Conservation (phyloP, 1,284 basidiomycete genomes). For the Tilletia setariae region DNA sequence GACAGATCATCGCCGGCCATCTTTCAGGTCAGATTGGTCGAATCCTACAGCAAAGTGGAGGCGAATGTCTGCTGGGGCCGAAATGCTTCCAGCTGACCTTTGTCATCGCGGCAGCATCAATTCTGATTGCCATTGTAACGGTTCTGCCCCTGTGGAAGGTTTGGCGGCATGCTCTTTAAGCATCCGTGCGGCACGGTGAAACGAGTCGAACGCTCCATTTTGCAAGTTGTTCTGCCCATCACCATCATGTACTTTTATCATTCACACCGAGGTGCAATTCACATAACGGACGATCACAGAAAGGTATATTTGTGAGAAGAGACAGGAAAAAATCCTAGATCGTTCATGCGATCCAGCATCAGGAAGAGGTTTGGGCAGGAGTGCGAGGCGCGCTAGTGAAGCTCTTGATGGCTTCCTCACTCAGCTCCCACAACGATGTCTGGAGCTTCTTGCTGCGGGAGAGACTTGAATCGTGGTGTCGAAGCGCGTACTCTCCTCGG, state of each 20-base stretch:
- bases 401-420: constrained; percentile 15
- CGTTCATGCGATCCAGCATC: no score
- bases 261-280: no score
- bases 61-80: constrained; percentile 18
- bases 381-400: constrained; percentile 3
- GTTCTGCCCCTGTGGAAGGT: constrained; percentile 22
- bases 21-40: background rate
- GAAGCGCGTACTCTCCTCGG: background rate
- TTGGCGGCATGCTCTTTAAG: constrained; percentile 20
- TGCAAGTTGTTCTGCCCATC: background rate
- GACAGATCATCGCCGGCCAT: background rate
- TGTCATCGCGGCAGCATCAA: constrained; percentile 9
- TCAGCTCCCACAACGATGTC: constrained; percentile 18
- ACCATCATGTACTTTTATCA: no score
- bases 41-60: background rate
- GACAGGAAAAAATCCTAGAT: no score
- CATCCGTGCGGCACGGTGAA: no score
- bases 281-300: no score
- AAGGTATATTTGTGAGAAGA: no score
- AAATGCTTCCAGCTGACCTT: constrained; percentile 25
- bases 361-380: background rate
- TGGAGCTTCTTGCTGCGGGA: constrained; percentile 1
- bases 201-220: background rate
- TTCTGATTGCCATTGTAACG: constrained; percentile 16
- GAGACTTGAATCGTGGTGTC: background rate